Percentiles rank a stretch among this genome's conserved stretches.
Evolutionary conservation across 768 basidiomycete genomes (phyloP).

Genomic region (Termitomyces bulborhizus): DNA sequence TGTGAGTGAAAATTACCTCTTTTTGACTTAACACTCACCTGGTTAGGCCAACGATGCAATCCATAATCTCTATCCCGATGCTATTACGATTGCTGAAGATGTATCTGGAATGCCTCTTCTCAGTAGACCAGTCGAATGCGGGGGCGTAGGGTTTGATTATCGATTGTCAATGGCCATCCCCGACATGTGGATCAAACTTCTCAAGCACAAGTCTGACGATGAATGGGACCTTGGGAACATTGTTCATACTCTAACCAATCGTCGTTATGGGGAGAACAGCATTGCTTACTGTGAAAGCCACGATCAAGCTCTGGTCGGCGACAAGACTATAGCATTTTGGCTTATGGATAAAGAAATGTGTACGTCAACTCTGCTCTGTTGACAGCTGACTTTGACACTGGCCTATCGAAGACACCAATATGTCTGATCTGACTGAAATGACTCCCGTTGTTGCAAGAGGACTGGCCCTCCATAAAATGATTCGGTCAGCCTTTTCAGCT

Average conservation of each 20-base stretch:
- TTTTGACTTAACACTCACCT: neutral
- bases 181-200: constrained; percentile 99
- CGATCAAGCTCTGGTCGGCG: constrained; percentile 96
- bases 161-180: constrained; percentile 97
- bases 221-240: constrained; percentile 88
- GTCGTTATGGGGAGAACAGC: constrained; percentile 85
- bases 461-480: constrained; percentile 94
- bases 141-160: constrained; percentile 97
- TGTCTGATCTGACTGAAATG: constrained; percentile 81
- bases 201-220: constrained; percentile 86
- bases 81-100: constrained; percentile 95
- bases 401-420: constrained; percentile 67
- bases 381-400: neutral
- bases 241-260: constrained; percentile 83
- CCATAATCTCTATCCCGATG: constrained; percentile 71
- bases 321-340: constrained; percentile 99
- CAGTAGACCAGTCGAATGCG: constrained; percentile 67
- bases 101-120: constrained; percentile 99
- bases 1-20: constrained; percentile 40
- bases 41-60: constrained; percentile 86
- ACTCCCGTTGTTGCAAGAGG: constrained; percentile 87
- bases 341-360: constrained; percentile 99
- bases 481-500: constrained; percentile 51
- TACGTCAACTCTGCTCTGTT: constrained; percentile 32
- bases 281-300: constrained; percentile 94